phyloP scores from a whole-genome alignment of 768 basidiomycete genomes.

The Auricularia cornea region DNA sequence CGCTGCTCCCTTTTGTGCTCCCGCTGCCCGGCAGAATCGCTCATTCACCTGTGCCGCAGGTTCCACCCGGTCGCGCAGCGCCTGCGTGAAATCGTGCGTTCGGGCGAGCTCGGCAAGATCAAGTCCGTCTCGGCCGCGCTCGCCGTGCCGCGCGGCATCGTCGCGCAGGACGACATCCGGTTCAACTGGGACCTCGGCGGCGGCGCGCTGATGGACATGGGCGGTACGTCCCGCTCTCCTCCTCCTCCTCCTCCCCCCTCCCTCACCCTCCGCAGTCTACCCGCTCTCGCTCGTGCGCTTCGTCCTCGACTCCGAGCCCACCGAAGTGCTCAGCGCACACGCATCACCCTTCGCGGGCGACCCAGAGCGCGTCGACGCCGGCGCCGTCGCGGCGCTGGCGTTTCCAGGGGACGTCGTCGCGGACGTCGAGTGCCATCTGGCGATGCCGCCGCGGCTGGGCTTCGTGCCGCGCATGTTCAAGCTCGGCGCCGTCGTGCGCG shows the following conservation, averaged over 20 bases:
- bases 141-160: slow-evolving; percentile 2
- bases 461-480: slow-evolving; percentile 33
- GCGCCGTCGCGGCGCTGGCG: slow-evolving; percentile 2
- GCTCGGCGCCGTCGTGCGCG: slow-evolving; percentile 28
- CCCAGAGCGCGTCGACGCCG: neutral
- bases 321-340: neutral
- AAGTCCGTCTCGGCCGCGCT: slow-evolving; percentile 4
- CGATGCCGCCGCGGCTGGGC: slow-evolving; percentile 20
- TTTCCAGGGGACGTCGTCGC: slow-evolving; percentile 21
- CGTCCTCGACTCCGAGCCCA: neutral
- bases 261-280: neutral
- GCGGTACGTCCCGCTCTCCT: slow-evolving; percentile 5
- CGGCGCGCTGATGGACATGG: slow-evolving; percentile 19
- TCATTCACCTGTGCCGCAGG: slow-evolving; percentile 1
- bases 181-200: slow-evolving; percentile 17
- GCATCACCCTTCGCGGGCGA: neutral
- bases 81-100: slow-evolving; percentile 7
- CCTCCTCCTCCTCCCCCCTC: neutral
- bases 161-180: slow-evolving; percentile 13
- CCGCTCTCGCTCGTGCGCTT: neutral
- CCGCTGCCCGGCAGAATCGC: neutral
- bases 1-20: neutral
- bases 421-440: slow-evolving; percentile 28
- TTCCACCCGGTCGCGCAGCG: slow-evolving; percentile 16
- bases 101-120: slow-evolving; percentile 13